These are phyloP conservation scores for Debaryomycetaceae sp. DNA, from an alignment of 1,139 yeast species.

Conservation along the genomic window DNA sequence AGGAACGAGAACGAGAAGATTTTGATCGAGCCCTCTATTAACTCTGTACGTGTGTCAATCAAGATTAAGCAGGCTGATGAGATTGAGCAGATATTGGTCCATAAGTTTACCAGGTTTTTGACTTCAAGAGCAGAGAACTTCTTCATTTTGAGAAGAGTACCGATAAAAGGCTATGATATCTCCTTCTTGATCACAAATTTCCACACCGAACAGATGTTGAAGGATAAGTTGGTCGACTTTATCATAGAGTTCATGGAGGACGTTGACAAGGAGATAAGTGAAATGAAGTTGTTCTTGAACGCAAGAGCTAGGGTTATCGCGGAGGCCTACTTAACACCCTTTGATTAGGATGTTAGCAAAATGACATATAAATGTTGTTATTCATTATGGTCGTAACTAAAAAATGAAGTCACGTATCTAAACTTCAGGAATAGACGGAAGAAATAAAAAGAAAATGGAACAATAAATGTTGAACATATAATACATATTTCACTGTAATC, in stretches of 20 bases:
- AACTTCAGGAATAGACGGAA: neutral
- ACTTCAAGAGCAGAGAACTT: slow-evolving; percentile 96
- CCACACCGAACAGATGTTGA: slow-evolving; percentile 94
- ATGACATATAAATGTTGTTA: neutral
- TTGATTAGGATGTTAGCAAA: slow-evolving; percentile 38
- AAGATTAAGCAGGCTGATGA: slow-evolving; percentile 97
- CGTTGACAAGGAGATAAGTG: slow-evolving; percentile 97
- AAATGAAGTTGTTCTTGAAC: slow-evolving; percentile 93
- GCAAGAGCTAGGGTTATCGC: slow-evolving; percentile 98
- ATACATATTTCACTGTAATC: neutral
- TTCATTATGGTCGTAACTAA: neutral
- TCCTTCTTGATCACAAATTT: slow-evolving; percentile 89
- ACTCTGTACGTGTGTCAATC: slow-evolving; percentile 83
- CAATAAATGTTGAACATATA: neutral
- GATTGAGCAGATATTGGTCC: slow-evolving; percentile 90
- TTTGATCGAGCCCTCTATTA: slow-evolving; percentile 89
- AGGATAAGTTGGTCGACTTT: slow-evolving; percentile 92
- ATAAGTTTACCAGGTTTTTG: slow-evolving; percentile 87
- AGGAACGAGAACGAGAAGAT: slow-evolving; percentile 94
- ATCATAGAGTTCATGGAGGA: slow-evolving; percentile 98
- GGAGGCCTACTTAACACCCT: slow-evolving; percentile 82
- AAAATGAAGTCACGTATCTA: neutral
- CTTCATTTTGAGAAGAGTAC: slow-evolving; percentile 85
- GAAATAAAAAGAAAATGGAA: neutral
- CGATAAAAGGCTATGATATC: slow-evolving; percentile 88